These are phyloP conservation scores for Alternaria tenuissima DNA, from an alignment of 2,329 filamentous ascomycete genomes.

Conservation along the genomic window DNA sequence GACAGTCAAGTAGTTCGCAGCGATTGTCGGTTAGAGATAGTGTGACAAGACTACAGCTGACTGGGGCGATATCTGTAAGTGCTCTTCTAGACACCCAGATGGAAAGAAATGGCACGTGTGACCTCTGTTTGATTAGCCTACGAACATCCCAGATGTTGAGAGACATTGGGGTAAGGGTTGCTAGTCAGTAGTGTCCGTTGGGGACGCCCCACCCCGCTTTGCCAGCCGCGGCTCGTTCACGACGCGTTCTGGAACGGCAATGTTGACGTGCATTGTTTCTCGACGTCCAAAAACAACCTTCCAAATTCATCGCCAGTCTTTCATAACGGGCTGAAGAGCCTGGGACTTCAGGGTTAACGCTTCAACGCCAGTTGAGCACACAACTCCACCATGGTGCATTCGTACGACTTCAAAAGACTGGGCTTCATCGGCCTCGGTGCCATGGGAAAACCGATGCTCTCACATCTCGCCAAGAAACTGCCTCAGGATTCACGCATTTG, in stretches of 20 bases:
- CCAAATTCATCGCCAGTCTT: neutral
- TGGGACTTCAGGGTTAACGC: neutral
- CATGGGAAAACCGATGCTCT: constrained; percentile 64
- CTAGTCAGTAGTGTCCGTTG: constrained; percentile 8
- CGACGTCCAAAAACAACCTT: neutral
- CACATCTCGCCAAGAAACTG: constrained; percentile 59
- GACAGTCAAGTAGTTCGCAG: neutral
- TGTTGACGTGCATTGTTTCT: neutral
- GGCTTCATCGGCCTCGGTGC: constrained; percentile 65
- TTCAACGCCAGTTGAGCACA: neutral
- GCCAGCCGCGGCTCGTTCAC: constrained; percentile 4
- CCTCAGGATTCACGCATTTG: constrained; percentile 54
- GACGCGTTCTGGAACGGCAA: neutral
- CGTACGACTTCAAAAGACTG: constrained; percentile 39
- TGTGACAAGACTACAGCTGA: neutral
- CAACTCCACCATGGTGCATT: constrained; percentile 29
- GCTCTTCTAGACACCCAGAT: neutral
- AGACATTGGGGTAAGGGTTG: neutral
- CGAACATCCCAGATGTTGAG: neutral
- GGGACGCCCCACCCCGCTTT: constrained; percentile 20
- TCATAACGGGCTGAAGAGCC: neutral
- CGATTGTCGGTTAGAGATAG: neutral
- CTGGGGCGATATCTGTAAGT: neutral
- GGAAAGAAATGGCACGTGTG: neutral
- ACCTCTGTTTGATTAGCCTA: neutral